A percentile compares a stretch with the other conserved stretches of the same genome.
phyloP scores from a whole-genome alignment of 768 basidiomycete genomes.

The Collybia sordida region DNA sequence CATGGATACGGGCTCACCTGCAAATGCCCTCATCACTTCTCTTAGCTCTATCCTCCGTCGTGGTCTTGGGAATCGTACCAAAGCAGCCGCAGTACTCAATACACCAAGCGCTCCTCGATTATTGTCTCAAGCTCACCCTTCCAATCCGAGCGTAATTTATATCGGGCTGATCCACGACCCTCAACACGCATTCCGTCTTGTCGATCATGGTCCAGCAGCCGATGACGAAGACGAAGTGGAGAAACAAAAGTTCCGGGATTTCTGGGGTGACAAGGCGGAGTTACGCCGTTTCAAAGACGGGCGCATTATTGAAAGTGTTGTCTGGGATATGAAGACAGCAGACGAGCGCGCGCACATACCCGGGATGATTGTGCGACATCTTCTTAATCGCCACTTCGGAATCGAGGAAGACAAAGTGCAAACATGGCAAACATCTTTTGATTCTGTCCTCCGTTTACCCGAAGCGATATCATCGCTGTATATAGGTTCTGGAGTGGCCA shows the following conservation, averaged over 20 bases:
- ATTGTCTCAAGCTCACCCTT: constrained; percentile 54
- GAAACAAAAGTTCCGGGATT: constrained; percentile 64
- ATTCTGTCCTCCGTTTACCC: constrained; percentile 58
- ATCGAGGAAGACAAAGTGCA: constrained; percentile 50
- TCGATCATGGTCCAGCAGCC: constrained; percentile 89
- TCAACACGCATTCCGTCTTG: constrained; percentile 74
- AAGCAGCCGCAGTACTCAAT: constrained; percentile 62
- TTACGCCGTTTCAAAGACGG: constrained; percentile 96
- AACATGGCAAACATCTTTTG: constrained; percentile 60
- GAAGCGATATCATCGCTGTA: constrained; percentile 48
- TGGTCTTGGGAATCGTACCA: constrained; percentile 74
- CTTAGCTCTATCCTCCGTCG: constrained; percentile 50
- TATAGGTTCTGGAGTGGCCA: constrained; percentile 34
- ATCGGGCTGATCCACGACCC: constrained; percentile 79
- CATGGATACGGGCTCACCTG: constrained; percentile 61
- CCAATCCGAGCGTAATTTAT: constrained; percentile 48
- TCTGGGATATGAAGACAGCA: constrained; percentile 84
- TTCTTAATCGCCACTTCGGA: constrained; percentile 78
- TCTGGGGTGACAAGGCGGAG: constrained; percentile 95
- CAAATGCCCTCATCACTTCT: constrained; percentile 53
- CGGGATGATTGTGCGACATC: constrained; percentile 65
- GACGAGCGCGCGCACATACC: constrained; percentile 85
- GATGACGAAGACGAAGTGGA: constrained; percentile 53
- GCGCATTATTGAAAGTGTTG: constrained; percentile 88
- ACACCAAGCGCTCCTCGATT: constrained; percentile 44